Conservation (phyloP, 2,329 filamentous ascomycete species). For the Curvularia hawaiiensis region DNA sequence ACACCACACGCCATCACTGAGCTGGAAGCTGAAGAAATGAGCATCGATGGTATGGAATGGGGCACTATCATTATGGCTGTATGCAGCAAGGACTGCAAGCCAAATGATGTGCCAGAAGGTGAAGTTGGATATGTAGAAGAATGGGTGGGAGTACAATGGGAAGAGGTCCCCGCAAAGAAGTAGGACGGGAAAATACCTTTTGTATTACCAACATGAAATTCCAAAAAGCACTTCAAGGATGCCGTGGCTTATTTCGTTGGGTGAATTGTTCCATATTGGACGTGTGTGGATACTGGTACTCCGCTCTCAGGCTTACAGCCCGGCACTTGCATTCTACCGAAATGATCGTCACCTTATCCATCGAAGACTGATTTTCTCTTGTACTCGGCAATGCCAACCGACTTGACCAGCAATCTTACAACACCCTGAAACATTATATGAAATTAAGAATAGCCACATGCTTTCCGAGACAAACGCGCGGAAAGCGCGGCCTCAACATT, state of each 20-base stretch:
- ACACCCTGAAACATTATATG: background rate
- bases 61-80: conserved; percentile 88
- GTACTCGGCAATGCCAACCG: background rate
- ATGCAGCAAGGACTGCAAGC: conserved; percentile 78
- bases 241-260: background rate
- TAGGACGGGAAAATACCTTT: conserved; percentile 2
- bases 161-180: conserved; percentile 62
- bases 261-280: background rate
- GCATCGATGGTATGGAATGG: conserved; percentile 92
- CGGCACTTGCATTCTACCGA: background rate
- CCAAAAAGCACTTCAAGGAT: background rate
- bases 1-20: conserved; percentile 89
- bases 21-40: conserved; percentile 75
- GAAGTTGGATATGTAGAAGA: conserved; percentile 85
- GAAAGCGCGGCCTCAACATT: background rate
- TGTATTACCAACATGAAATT: background rate
- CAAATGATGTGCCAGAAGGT: conserved; percentile 61
- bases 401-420: background rate
- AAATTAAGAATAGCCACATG: background rate
- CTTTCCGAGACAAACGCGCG: background rate
- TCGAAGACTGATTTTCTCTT: background rate
- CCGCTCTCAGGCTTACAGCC: background rate
- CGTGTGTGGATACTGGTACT: background rate
- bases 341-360: background rate
- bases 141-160: conserved; percentile 99